Percentiles rank a stretch among this genome's conserved stretches.
Conservation (phyloP, 2,329 filamentous ascomycete genomes). For the Calonectria leucothoes region DNA sequence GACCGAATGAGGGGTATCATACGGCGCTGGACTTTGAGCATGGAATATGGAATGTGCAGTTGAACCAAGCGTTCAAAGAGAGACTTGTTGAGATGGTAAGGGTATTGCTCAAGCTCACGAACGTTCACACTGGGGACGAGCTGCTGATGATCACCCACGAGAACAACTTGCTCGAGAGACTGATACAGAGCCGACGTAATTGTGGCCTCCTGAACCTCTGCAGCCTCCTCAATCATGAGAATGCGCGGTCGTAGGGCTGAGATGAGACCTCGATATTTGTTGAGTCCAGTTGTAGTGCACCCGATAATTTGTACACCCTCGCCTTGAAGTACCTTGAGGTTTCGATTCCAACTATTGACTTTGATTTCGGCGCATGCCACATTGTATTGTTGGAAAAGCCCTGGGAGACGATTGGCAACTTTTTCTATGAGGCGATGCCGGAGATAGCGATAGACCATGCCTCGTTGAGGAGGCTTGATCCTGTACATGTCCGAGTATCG, state of each 20-base stretch:
- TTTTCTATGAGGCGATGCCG: slow-evolving; percentile 64
- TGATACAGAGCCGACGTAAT: slow-evolving; percentile 64
- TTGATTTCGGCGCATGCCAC: slow-evolving; percentile 63
- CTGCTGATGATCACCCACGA: slow-evolving; percentile 85
- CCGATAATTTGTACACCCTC: slow-evolving; percentile 65
- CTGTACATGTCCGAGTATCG: slow-evolving; percentile 66
- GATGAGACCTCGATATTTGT: slow-evolving; percentile 81
- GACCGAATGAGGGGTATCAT: slow-evolving; percentile 61
- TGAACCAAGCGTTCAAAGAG: slow-evolving; percentile 84
- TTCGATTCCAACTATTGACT: slow-evolving; percentile 68
- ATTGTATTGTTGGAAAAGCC: slow-evolving; percentile 62
- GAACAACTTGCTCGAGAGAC: slow-evolving; percentile 64
- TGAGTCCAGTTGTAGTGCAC: slow-evolving; percentile 82
- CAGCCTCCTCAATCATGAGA: slow-evolving; percentile 83
- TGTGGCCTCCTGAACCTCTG: slow-evolving; percentile 77
- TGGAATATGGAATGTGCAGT: slow-evolving; percentile 71
- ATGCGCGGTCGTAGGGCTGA: slow-evolving; percentile 73
- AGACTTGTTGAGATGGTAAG: slow-evolving; percentile 77
- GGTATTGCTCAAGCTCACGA: slow-evolving; percentile 65
- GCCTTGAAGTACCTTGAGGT: slow-evolving; percentile 56
- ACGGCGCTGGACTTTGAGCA: slow-evolving; percentile 74
- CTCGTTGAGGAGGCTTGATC: slow-evolving; percentile 66
- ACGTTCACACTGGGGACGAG: slow-evolving; percentile 77
- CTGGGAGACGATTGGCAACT: slow-evolving; percentile 59
- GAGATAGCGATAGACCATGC: slow-evolving; percentile 74